phyloP scores from a whole-genome alignment of 306 rosid genomes.

The Bauhinia variegata region DNA sequence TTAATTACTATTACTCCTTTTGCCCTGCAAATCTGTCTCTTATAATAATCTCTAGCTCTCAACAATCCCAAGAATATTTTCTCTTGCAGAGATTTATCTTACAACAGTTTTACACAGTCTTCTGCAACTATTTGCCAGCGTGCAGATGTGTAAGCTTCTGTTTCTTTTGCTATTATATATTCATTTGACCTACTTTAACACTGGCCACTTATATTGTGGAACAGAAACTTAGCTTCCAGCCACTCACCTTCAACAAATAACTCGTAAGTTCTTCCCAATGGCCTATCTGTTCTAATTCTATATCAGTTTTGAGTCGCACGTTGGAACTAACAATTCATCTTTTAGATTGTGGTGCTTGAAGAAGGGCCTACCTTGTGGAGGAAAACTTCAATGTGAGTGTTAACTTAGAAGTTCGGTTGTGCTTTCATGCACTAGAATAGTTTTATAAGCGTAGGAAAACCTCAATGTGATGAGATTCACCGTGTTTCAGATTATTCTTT shows the following conservation, averaged over 20 bases:
- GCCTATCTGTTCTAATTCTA: not conserved
- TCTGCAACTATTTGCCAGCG: slow-evolving; percentile 32
- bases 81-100: slow-evolving; percentile 77
- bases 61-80: slow-evolving; percentile 20
- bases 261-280: slow-evolving; percentile 47
- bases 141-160: slow-evolving; percentile 61
- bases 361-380: slow-evolving; percentile 65
- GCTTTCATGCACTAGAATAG: slow-evolving; percentile 20
- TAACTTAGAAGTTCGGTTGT: slow-evolving; percentile 5
- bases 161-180: slow-evolving; percentile 1
- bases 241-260: slow-evolving; percentile 43
- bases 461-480: not conserved
- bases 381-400: slow-evolving; percentile 56
- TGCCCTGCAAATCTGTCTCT: not conserved
- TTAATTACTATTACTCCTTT: too few species aligned
- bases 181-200: not conserved
- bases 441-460: not conserved
- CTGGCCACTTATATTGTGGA: slow-evolving; percentile 11
- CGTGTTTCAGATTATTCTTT: slow-evolving; percentile 56
- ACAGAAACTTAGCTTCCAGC: slow-evolving; percentile 78
- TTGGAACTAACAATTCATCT: slow-evolving; percentile 33
- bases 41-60: slow-evolving; percentile 5
- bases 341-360: slow-evolving; percentile 61
- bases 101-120: slow-evolving; percentile 67
- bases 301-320: slow-evolving; percentile 1